A percentile compares a stretch with the other conserved stretches of the same genome.
These are phyloP conservation scores for Myriosclerotinia scirpicola DNA, from an alignment of 2,329 filamentous ascomycete species.

Conservation along the genomic window DNA sequence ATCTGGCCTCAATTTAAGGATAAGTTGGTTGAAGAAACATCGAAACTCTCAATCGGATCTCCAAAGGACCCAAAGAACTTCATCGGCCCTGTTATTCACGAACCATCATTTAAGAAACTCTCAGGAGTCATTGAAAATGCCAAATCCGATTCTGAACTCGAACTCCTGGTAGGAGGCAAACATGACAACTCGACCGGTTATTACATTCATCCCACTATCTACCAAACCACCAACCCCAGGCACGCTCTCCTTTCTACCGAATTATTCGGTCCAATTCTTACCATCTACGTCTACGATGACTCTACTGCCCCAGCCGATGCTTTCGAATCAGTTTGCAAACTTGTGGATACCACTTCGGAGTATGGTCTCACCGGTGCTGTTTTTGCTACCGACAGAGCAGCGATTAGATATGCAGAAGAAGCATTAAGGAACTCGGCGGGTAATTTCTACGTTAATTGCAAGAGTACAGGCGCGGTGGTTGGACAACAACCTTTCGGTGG, in stretches of 20 bases:
- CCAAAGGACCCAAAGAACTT: slow-evolving; percentile 72
- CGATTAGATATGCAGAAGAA: slow-evolving; percentile 67
- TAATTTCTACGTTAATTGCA: slow-evolving; percentile 86
- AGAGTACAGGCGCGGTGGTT: slow-evolving; percentile 71
- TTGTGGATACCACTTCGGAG: slow-evolving; percentile 70
- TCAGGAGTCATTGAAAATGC: slow-evolving; percentile 73
- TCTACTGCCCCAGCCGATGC: slow-evolving; percentile 50
- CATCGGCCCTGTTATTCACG: slow-evolving; percentile 87
- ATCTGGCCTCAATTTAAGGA: slow-evolving; percentile 71
- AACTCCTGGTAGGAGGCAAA: slow-evolving; percentile 71
- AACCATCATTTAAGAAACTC: slow-evolving; percentile 77
- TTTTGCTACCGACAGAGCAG: slow-evolving; percentile 68
- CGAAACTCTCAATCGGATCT: slow-evolving; percentile 68
- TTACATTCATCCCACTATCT: slow-evolving; percentile 82
- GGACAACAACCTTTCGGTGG: slow-evolving; percentile 73
- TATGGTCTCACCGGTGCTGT: slow-evolving; percentile 77
- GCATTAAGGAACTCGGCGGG: slow-evolving; percentile 70
- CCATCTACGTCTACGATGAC: slow-evolving; percentile 77
- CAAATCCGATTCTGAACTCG: slow-evolving; percentile 71
- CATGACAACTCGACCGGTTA: slow-evolving; percentile 78
- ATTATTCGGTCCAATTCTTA: slow-evolving; percentile 78
- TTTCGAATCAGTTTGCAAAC: slow-evolving; percentile 58
- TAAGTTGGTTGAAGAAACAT: slow-evolving; percentile 63
- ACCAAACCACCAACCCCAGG: slow-evolving; percentile 68
- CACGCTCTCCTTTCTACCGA: slow-evolving; percentile 76